Conservation (phyloP, 2,329 filamentous ascomycete genomes). For the Geosmithia flava region DNA sequence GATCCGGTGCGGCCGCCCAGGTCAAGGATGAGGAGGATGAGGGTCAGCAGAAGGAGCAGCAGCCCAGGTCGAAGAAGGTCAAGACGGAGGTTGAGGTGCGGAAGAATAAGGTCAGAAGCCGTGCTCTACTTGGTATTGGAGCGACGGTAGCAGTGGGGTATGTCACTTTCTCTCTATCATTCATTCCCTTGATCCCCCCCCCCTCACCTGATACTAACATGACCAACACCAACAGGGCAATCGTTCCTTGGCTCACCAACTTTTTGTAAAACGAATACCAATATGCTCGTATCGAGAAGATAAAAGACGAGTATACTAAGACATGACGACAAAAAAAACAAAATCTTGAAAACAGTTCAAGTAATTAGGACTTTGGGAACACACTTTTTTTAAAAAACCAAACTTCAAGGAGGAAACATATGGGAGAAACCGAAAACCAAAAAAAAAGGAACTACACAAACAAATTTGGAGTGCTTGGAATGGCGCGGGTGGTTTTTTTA, state of each 20-base stretch:
- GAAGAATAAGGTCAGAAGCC: conserved; percentile 76
- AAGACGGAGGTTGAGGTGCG: conserved; percentile 72
- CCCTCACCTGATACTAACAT: neutral
- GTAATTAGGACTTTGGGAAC: too few species aligned
- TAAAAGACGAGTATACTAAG: too few species aligned
- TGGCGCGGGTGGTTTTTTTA: conserved; percentile 1
- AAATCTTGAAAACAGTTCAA: too few species aligned
- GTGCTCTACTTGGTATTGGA: conserved; percentile 74
- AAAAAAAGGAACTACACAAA: neutral
- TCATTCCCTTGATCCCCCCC: too few species aligned
- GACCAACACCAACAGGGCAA: conserved; percentile 1
- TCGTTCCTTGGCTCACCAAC: conserved; percentile 5
- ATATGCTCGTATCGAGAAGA: too few species aligned
- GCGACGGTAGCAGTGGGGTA: conserved; percentile 86
- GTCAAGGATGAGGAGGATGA: too few species aligned
- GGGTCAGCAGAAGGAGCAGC: too few species aligned
- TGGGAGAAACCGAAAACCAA: neutral
- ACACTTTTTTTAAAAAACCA: too few species aligned
- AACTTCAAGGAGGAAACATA: too few species aligned
- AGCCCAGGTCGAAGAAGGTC: conserved; percentile 57
- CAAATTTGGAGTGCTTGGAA: neutral
- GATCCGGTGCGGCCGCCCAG: too few species aligned
- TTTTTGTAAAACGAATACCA: conserved; percentile 5
- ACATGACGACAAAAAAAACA: neutral
- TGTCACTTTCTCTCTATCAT: too few species aligned